Conservation (phyloP, 176 grass and related monocot genomes). For the Zoysia japonica region DNA sequence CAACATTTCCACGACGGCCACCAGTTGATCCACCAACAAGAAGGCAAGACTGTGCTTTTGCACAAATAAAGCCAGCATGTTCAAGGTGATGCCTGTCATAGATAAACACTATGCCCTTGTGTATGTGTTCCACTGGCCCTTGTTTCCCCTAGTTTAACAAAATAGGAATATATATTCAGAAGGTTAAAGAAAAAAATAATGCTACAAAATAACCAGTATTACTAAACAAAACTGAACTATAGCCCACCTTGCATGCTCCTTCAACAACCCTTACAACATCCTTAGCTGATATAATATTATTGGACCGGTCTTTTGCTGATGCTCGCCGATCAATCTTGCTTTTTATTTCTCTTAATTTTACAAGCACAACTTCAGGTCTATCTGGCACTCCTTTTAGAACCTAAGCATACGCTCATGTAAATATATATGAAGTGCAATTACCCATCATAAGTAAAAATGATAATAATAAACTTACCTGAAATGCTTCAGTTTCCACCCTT, state of each 20-base stretch:
- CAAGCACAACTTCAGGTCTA: slow-evolving; percentile 87
- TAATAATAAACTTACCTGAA: slow-evolving; percentile 54
- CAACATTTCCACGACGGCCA: slow-evolving; percentile 60
- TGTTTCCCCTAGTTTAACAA: slow-evolving; percentile 78
- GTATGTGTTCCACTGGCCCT: slow-evolving; percentile 98
- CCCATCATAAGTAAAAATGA: not conserved
- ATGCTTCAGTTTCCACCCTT: slow-evolving; percentile 92
- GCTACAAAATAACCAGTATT: slow-evolving; percentile 8
- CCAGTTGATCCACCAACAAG: slow-evolving; percentile 81
- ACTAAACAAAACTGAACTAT: slow-evolving; percentile 16
- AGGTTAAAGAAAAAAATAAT: slow-evolving; percentile 6
- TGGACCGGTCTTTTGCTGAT: slow-evolving; percentile 71
- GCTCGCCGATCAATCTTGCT: slow-evolving; percentile 78
- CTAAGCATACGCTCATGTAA: slow-evolving; percentile 55
- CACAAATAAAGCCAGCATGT: slow-evolving; percentile 96
- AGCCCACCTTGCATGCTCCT: slow-evolving; percentile 75
- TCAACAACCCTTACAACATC: slow-evolving; percentile 94
- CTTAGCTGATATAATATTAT: slow-evolving; percentile 81
- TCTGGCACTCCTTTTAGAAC: slow-evolving; percentile 91
- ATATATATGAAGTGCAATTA: slow-evolving; percentile 35
- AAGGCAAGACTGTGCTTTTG: slow-evolving; percentile 89
- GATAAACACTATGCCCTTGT: slow-evolving; percentile 89
- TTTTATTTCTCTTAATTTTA: slow-evolving; percentile 97
- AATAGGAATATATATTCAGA: slow-evolving; percentile 27
- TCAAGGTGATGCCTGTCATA: slow-evolving; percentile 97